These are phyloP conservation scores for Schwanniomyces vanrijiae DNA, from an alignment of 805 yeast species.

Conservation along the genomic window DNA sequence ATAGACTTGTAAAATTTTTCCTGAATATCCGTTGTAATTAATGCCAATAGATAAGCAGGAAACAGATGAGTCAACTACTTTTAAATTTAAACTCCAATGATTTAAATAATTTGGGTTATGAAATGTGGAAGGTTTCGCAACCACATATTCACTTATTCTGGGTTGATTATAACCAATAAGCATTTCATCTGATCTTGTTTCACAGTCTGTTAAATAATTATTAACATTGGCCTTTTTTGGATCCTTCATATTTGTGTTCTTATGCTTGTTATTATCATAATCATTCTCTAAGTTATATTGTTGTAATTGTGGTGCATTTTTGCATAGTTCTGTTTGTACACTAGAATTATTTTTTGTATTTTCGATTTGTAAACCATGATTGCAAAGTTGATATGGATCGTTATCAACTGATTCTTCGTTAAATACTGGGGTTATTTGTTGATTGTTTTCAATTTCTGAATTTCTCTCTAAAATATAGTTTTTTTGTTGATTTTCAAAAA, in stretches of 20 bases:
- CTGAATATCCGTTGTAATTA: conserved; percentile 20
- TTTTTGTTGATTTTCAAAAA: neutral
- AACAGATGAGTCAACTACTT: conserved; percentile 11
- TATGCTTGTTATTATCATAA: neutral
- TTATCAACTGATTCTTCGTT: neutral
- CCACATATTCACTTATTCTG: neutral
- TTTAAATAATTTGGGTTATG: neutral
- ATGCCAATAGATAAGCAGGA: conserved; percentile 20
- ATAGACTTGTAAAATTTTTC: conserved; percentile 8
- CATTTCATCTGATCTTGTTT: neutral
- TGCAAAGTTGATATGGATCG: neutral
- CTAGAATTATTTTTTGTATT: neutral
- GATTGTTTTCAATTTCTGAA: neutral
- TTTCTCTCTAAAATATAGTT: neutral
- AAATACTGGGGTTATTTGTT: neutral
- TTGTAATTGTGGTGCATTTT: neutral
- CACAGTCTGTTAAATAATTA: neutral
- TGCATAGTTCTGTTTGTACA: neutral
- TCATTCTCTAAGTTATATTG: neutral
- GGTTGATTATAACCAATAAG: neutral
- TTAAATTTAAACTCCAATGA: neutral
- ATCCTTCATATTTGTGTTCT: neutral
- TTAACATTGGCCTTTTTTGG: neutral
- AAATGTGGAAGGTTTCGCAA: neutral
- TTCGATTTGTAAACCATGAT: neutral